Conservation (phyloP, 2,329 filamentous ascomycete species). For the Arthrobotrys megalospora region DNA sequence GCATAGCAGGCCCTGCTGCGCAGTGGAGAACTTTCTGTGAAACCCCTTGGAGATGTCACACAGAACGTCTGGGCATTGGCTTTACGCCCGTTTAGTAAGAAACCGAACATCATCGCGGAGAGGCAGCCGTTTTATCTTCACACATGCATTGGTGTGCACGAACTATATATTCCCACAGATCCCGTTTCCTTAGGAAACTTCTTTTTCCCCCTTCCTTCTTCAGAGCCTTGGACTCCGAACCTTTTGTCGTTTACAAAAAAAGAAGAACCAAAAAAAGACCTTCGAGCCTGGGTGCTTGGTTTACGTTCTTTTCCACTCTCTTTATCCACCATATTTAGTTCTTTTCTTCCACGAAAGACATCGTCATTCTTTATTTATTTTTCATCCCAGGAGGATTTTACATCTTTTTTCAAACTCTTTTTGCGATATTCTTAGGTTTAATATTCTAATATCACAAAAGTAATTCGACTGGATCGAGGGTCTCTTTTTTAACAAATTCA, state of each 20-base stretch:
- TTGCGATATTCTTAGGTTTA: conserved; percentile 31
- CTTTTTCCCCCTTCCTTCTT: conserved; percentile 17
- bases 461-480: conserved; percentile 60
- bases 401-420: conserved; percentile 39
- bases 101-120: not conserved
- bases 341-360: conserved; percentile 20
- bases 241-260: conserved; percentile 34
- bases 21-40: conserved; percentile 31
- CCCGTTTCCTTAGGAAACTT: conserved; percentile 18
- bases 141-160: too few species aligned
- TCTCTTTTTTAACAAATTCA: conserved; percentile 6
- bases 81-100: conserved; percentile 15
- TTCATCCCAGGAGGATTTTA: conserved; percentile 63
- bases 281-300: conserved; percentile 60
- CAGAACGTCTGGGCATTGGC: conserved; percentile 30
- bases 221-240: conserved; percentile 57
- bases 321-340: conserved; percentile 22
- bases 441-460: conserved; percentile 50
- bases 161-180: conserved; percentile 28
- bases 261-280: conserved; percentile 28
- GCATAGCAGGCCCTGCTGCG: conserved; percentile 14
- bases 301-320: conserved; percentile 49
- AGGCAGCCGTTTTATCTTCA: too few species aligned
- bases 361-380: conserved; percentile 43
- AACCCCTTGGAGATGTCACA: conserved; percentile 48